phyloP scores from a whole-genome alignment of 2,329 filamentous ascomycete species.

The Rhinocladiella mackenziei region DNA sequence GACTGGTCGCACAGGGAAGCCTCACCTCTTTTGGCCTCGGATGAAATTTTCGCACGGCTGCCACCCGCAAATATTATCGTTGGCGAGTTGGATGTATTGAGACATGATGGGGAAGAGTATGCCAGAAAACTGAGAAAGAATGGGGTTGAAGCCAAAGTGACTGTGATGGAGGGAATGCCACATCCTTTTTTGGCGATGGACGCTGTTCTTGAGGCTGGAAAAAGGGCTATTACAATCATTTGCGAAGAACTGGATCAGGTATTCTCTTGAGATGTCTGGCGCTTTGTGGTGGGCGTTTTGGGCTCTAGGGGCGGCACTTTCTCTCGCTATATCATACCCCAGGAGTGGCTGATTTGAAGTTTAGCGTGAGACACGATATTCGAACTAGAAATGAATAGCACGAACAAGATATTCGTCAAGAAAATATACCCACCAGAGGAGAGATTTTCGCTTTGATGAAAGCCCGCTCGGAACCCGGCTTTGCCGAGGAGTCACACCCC shows the following conservation, averaged over 20 bases:
- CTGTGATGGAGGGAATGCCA: slow-evolving; percentile 53
- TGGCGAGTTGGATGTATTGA: slow-evolving; percentile 55
- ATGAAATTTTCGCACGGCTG: slow-evolving; percentile 48
- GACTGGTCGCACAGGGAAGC: slow-evolving; percentile 52
- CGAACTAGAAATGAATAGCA: background rate
- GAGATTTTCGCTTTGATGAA: too few species aligned
- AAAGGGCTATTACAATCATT: slow-evolving; percentile 48
- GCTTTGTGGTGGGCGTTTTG: background rate
- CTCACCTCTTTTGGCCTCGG: slow-evolving; percentile 50
- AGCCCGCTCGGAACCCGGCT: too few species aligned
- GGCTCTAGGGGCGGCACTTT: background rate
- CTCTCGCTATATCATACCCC: background rate
- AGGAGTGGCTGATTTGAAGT: background rate
- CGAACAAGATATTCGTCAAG: background rate
- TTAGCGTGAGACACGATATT: background rate
- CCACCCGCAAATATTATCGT: slow-evolving; percentile 53
- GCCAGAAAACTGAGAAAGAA: slow-evolving; percentile 46
- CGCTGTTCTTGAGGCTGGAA: slow-evolving; percentile 50
- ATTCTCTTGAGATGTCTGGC: slow-evolving; percentile 8
- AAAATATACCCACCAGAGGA: background rate
- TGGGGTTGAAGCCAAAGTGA: slow-evolving; percentile 48
- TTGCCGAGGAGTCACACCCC: too few species aligned
- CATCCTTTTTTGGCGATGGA: slow-evolving; percentile 60
- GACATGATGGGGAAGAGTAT: slow-evolving; percentile 52
- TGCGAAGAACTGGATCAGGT: slow-evolving; percentile 32